phyloP scores from a whole-genome alignment of 345 rosid species.

The Eutrema japonicum region DNA sequence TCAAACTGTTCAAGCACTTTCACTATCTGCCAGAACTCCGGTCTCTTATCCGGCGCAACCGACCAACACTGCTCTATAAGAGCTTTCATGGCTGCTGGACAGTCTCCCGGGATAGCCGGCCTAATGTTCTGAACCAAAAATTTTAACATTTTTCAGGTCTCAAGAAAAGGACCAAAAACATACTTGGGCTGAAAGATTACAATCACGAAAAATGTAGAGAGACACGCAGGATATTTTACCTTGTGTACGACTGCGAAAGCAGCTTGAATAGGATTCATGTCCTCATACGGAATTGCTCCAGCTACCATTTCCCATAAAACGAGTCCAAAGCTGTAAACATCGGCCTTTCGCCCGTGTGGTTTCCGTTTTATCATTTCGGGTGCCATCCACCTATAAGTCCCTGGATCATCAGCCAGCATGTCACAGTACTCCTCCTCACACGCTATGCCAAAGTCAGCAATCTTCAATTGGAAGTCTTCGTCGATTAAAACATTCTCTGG shows the following conservation, averaged over 20 bases:
- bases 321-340: conserved; percentile 94
- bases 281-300: conserved; percentile 90
- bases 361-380: conserved; percentile 98
- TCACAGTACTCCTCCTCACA: conserved; percentile 90
- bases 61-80: conserved; percentile 97
- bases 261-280: conserved; percentile 99
- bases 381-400: conserved; percentile 99
- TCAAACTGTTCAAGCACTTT: conserved; percentile 84
- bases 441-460: conserved; percentile 99
- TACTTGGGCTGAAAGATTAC: not conserved
- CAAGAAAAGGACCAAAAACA: not conserved
- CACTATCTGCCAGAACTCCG: conserved; percentile 93
- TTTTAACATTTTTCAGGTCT: conserved; percentile 5
- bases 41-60: conserved; percentile 83
- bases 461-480: conserved; percentile 69
- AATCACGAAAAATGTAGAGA: not conserved
- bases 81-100: conserved; percentile 79
- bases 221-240: conserved; percentile 47
- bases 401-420: conserved; percentile 87
- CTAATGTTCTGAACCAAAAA: conserved; percentile 66
- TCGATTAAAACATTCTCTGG: conserved; percentile 90
- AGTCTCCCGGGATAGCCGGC: conserved; percentile 71
- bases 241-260: conserved; percentile 98
- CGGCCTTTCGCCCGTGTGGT: conserved; percentile 82
- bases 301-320: conserved; percentile 98